These are phyloP conservation scores for Fusarium sp. DNA, from an alignment of 2,329 filamentous ascomycete genomes.

Conservation along the genomic window DNA sequence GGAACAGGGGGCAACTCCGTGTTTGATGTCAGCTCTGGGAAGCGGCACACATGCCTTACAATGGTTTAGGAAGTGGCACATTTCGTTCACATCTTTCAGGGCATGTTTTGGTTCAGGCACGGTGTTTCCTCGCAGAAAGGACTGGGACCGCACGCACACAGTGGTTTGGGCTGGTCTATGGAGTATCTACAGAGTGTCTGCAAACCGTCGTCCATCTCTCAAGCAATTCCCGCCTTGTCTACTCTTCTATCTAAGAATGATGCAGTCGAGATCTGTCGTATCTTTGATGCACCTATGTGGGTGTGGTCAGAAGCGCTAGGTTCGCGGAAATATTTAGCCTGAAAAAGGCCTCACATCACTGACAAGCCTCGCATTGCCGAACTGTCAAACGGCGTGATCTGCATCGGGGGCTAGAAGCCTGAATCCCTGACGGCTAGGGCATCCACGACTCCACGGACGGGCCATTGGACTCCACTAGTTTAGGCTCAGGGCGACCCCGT, in stretches of 20 bases:
- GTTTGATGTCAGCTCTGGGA: neutral
- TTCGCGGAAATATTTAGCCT: conserved; percentile 18
- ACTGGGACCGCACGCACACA: neutral
- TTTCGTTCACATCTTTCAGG: neutral
- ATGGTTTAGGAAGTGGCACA: neutral
- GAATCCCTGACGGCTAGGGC: conserved; percentile 44
- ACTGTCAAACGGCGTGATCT: conserved; percentile 48
- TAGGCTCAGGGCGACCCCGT: conserved; percentile 39
- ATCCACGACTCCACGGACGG: conserved; percentile 34
- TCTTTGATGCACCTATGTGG: neutral
- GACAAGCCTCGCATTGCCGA: conserved; percentile 40
- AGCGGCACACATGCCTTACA: neutral
- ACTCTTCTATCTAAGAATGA: neutral
- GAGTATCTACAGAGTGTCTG: neutral
- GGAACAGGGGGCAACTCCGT: neutral
- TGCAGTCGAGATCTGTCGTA: neutral
- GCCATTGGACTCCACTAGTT: conserved; percentile 32
- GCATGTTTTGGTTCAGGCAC: neutral
- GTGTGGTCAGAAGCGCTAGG: neutral
- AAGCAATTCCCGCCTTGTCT: neutral
- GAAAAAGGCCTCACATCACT: conserved; percentile 20
- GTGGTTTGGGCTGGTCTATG: neutral
- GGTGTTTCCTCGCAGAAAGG: neutral
- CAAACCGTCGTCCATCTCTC: neutral
- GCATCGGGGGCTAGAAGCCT: conserved; percentile 44